Percentiles rank a stretch among this genome's conserved stretches.
Evolutionary conservation across 2,329 filamentous ascomycete species (phyloP).

Genomic region (Penicillium sp.): DNA sequence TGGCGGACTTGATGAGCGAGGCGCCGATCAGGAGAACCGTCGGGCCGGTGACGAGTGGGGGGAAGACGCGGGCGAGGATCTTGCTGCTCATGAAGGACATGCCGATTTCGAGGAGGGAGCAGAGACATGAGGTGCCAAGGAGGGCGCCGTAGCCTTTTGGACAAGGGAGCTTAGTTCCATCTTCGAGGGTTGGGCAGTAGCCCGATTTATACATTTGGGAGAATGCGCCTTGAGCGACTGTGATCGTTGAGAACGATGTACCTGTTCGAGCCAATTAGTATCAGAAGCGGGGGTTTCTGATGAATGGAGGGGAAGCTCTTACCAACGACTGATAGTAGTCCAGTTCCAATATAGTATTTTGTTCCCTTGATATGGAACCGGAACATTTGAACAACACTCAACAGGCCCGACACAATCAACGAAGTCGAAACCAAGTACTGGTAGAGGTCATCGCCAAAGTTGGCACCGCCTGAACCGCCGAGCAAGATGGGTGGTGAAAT

Average conservation of each 20-base stretch:
- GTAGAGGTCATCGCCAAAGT: constrained; percentile 47
- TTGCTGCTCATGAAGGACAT: constrained; percentile 57
- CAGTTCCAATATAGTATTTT: constrained; percentile 57
- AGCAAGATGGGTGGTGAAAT: constrained; percentile 59
- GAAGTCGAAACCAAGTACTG: constrained; percentile 62
- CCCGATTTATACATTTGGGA: constrained; percentile 57
- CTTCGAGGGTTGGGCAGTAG: constrained; percentile 50
- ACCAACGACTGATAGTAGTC: constrained; percentile 57
- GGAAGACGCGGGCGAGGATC: constrained; percentile 55
- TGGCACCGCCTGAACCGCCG: constrained; percentile 47
- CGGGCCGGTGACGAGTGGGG: constrained; percentile 59
- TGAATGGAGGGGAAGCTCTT: background rate
- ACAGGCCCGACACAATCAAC: constrained; percentile 58
- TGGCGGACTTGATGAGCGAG: constrained; percentile 53
- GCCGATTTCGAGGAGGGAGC: constrained; percentile 50
- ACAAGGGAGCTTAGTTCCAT: constrained; percentile 53
- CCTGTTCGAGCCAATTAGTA: constrained; percentile 22
- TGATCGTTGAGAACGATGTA: constrained; percentile 59
- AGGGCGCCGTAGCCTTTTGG: constrained; percentile 59
- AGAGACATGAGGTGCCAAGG: constrained; percentile 48
- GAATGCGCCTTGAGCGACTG: constrained; percentile 55
- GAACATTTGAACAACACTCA: constrained; percentile 59
- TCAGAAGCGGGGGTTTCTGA: background rate
- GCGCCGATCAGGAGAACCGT: constrained; percentile 61
- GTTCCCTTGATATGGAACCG: constrained; percentile 55